Conservation (phyloP, 495 filamentous ascomycete genomes). For the Tuber borchii region DNA sequence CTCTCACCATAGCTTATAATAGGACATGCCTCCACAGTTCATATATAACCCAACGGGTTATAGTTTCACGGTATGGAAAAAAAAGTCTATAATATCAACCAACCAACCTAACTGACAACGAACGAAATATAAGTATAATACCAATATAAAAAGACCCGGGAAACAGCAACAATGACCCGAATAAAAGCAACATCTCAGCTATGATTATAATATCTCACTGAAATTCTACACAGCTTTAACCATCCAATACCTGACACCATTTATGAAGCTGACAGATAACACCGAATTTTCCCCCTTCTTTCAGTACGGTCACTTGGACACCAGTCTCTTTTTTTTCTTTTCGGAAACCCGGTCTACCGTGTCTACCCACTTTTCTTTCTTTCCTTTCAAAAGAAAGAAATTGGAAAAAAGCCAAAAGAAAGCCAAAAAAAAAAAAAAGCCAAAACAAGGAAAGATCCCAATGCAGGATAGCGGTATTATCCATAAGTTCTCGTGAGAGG, state of each 20-base stretch:
- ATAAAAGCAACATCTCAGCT: neutral
- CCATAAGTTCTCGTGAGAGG: slow-evolving; percentile 14
- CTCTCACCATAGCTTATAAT: neutral
- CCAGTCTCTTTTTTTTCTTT: neutral
- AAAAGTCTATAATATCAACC: neutral
- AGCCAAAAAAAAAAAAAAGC: neutral
- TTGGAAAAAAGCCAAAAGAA: neutral
- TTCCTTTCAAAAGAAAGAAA: neutral
- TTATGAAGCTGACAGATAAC: neutral
- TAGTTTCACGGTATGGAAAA: neutral
- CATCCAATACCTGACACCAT: neutral
- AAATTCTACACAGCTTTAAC: neutral
- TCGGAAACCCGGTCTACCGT: neutral
- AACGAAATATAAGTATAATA: neutral
- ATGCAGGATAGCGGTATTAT: slow-evolving; percentile 1
- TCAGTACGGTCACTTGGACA: neutral
- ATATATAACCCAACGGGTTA: neutral
- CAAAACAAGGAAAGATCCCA: slow-evolving; percentile 1
- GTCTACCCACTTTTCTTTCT: neutral
- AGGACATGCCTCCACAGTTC: neutral
- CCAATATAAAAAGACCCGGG: neutral
- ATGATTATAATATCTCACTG: neutral
- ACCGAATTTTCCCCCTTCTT: neutral
- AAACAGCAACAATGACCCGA: neutral
- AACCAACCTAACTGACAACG: neutral